Evolutionary conservation across 805 yeast species (phyloP).

Genomic region (Nakazawaea anatomiae): DNA sequence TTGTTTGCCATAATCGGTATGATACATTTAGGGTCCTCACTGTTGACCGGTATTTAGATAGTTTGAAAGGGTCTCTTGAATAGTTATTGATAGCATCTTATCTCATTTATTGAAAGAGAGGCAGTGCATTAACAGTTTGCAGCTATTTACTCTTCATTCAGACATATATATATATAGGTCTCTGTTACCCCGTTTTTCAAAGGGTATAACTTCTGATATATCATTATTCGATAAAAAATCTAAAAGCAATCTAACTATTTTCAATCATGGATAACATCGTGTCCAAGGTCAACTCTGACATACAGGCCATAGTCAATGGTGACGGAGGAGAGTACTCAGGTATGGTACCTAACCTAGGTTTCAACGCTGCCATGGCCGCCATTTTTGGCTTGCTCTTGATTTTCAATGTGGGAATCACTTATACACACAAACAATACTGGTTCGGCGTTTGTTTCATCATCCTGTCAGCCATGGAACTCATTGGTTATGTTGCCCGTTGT

Average conservation of each 20-base stretch:
- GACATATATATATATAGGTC: no score
- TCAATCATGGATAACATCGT: neutral
- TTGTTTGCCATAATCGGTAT: no score
- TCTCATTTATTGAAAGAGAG: no score
- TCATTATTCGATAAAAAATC: no score
- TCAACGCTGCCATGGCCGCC: constrained; percentile 51
- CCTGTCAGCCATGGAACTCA: constrained; percentile 54
- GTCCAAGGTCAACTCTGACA: neutral
- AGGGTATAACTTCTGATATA: no score
- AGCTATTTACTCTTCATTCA: no score
- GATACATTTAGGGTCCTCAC: no score
- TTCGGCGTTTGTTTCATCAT: constrained; percentile 50
- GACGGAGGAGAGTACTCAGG: constrained; percentile 19
- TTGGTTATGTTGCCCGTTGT: constrained; percentile 63
- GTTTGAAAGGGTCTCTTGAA: no score
- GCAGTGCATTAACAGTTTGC: no score
- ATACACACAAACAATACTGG: constrained; percentile 56
- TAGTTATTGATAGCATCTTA: no score
- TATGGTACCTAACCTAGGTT: constrained; percentile 45
- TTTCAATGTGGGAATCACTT: constrained; percentile 35
- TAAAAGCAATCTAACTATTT: neutral
- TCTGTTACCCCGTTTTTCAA: no score
- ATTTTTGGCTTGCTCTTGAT: constrained; percentile 45
- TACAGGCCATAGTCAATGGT: neutral
- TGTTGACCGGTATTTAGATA: no score